Evolutionary conservation across 345 rosid species (phyloP).

Genomic region (Noccaea caerulescens): DNA sequence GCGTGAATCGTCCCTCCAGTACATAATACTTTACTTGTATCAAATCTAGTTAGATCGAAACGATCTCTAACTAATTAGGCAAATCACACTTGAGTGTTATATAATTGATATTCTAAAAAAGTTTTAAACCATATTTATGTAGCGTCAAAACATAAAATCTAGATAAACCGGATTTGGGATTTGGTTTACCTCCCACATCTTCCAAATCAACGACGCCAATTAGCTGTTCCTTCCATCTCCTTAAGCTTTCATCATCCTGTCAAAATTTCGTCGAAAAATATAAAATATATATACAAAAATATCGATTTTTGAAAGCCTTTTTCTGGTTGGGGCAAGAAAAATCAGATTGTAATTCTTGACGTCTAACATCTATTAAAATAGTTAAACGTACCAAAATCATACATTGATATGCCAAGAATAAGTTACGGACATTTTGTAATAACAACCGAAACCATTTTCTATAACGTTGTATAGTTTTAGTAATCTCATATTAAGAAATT

Average conservation of each 20-base stretch:
- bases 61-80: neutral
- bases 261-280: neutral
- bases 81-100: neutral
- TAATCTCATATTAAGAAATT: neutral
- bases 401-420: neutral
- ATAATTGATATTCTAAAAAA: neutral
- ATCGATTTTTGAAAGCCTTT: no score
- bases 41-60: neutral
- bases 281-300: neutral
- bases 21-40: constrained; percentile 8
- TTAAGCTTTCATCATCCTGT: constrained; percentile 92
- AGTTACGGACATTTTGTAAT: neutral
- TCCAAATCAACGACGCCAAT: constrained; percentile 74
- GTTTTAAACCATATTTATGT: neutral
- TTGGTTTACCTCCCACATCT: constrained; percentile 68
- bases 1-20: neutral
- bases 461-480: neutral
- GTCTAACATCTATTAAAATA: neutral
- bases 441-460: neutral
- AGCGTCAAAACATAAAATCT: neutral
- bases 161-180: constrained; percentile 1
- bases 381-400: neutral
- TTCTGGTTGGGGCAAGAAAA: neutral
- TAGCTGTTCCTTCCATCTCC: constrained; percentile 96
- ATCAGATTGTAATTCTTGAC: neutral